Base-by-base conservation (phyloP, 169 alveolate genomes). In the Eimeria maxima region DNA sequence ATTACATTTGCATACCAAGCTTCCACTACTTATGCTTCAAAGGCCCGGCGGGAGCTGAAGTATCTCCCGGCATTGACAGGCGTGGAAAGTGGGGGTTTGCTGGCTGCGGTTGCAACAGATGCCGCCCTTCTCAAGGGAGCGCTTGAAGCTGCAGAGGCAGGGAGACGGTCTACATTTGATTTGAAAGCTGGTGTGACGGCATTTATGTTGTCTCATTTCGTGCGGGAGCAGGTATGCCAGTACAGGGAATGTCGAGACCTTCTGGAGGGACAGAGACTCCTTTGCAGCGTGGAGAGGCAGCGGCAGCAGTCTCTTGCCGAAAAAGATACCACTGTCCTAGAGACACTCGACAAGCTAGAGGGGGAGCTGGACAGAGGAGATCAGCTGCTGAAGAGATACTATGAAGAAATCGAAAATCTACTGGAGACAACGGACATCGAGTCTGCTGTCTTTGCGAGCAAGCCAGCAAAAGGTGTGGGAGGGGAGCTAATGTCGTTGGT, bases 181-280 rank as follows among this genome's bases (percentile, higher is more conserved):
- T 20, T 76, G 63, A 16, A 13, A 45, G 22, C 29, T 44, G 14
- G 24, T 76, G 87, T 63, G 29, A 45, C 60, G 5, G 10, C 33
- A 0, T 38, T 42, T 57, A 18, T 76, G 87, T 24, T 76, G 55
- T 76, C 87, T 18, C 87, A 76, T 22, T 5, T 20, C 29, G 63
- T 24, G 29, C 45, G 87, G 38, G 63, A 76, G 63, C 87, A 76
- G 55, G 18, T 24, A 2, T 6, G 22, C 38, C 20, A 20, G 18
- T 24, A 44, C 63, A 38, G 87, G 87, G 60, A 76, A 44, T 76
- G 87, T 24, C 55, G 87, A 76, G 87, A 76, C 63, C 87, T 42
- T 24, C 38, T 76, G 13, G 63, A 44, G 4, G 87, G n/a, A 38
- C 63, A 44, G 33, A 38, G 11, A 10, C 4, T 45, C 33, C 87